Evolutionary conservation across 2,329 filamentous ascomycete species (phyloP).

Genomic region (Paecilomyces sp.): DNA sequence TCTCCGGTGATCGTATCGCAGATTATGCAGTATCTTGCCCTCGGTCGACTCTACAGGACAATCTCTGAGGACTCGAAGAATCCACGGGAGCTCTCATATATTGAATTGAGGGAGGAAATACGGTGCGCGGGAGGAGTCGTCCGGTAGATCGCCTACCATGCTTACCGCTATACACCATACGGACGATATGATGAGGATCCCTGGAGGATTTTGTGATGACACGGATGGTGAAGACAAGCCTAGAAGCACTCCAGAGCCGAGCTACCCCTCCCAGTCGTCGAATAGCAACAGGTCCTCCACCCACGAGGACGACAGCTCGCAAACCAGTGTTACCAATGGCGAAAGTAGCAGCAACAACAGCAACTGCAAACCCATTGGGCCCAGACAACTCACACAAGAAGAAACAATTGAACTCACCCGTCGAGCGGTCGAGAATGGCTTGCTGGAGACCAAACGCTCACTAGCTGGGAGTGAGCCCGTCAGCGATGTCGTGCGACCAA

Average conservation of each 20-base stretch:
- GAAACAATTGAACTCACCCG: constrained; percentile 40
- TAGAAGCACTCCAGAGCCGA: constrained; percentile 19
- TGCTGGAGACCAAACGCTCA: constrained; percentile 41
- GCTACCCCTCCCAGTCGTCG: constrained; percentile 16
- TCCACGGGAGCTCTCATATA: not conserved
- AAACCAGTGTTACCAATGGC: constrained; percentile 15
- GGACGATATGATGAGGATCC: constrained; percentile 29
- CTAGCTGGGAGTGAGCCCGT: constrained; percentile 39
- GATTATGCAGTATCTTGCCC: not conserved
- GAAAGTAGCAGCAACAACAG: constrained; percentile 11
- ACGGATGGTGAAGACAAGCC: constrained; percentile 24
- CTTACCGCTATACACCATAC: constrained; percentile 29
- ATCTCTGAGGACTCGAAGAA: not conserved
- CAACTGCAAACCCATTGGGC: constrained; percentile 10
- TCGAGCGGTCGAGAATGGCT: constrained; percentile 39
- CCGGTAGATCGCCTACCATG: constrained; percentile 12
- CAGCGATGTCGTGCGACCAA: constrained; percentile 40
- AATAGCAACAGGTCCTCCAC: constrained; percentile 19
- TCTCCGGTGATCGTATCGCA: not conserved
- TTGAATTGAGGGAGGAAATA: not conserved
- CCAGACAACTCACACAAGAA: constrained; percentile 31
- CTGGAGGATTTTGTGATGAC: constrained; percentile 23
- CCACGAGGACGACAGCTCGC: constrained; percentile 16
- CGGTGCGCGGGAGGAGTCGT: not conserved
- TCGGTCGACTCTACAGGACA: not conserved